Percentiles rank a stretch among this genome's conserved stretches.
phyloP scores from a whole-genome alignment of 164 flowering plant species.

The Brasenia schreberi region DNA sequence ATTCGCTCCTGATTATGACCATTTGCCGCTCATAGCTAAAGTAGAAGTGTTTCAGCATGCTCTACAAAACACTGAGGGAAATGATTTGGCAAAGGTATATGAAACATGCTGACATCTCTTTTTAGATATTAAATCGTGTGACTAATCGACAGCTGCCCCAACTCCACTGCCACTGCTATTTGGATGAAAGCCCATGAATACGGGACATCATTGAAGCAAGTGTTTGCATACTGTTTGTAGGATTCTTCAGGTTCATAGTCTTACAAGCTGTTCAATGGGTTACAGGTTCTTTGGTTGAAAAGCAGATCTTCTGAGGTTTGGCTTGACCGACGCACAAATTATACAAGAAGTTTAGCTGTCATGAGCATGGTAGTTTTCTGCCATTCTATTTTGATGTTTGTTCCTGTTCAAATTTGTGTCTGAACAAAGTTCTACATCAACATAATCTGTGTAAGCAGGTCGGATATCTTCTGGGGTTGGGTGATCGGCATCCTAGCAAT shows the following conservation, averaged over 20 bases:
- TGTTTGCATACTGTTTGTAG: too few species aligned
- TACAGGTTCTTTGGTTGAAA: constrained; percentile 92
- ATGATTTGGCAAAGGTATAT: constrained; percentile 75
- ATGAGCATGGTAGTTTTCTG: constrained; percentile 86
- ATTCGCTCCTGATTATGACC: constrained; percentile 95
- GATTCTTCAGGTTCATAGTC: neutral
- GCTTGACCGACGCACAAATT: constrained; percentile 93
- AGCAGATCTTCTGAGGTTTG: constrained; percentile 97
- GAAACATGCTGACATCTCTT: neutral
- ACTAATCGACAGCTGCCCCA: neutral
- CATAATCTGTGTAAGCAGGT: constrained; percentile 33
- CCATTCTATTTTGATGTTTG: neutral
- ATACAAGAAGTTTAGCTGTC: constrained; percentile 96
- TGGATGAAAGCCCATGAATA: too few species aligned
- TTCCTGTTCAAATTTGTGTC: neutral
- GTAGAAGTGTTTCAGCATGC: constrained; percentile 97
- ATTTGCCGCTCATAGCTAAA: constrained; percentile 89
- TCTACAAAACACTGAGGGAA: constrained; percentile 80
- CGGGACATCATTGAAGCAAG: too few species aligned
- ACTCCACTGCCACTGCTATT: neutral
- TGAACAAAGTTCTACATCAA: neutral
- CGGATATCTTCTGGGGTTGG: constrained; percentile 97
- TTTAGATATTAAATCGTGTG: neutral
- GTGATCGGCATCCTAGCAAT: constrained; percentile 98
- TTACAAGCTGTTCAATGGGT: neutral